Evolutionary conservation across 1,139 yeast species (phyloP), one percentile per base, ranked within the genome.

Genomic region (Candida sojae): DNA sequence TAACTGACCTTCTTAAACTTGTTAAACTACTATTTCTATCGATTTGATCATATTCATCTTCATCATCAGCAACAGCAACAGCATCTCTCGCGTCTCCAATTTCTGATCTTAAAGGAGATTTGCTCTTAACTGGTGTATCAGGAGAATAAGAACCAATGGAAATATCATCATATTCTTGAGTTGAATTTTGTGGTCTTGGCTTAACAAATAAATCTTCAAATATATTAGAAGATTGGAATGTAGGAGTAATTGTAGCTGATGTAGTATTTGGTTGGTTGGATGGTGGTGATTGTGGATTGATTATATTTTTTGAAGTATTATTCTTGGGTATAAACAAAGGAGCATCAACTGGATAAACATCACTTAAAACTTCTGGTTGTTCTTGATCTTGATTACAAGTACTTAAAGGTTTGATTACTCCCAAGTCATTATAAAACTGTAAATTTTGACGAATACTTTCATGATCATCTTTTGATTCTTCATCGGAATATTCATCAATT

Each of bases 331-430:
- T 64, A 6, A 70, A 55, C 42, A 78, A 62, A 1, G 80, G 81
- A 1, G 67, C 59, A 38, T 69, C 76, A 17, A 56, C 57, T 2
- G 76, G 71, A 46, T 62, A 74, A 0, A 71, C 58, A 46, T 79
- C 83, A 53, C 81, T 75, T 32, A 76, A 58, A 1, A 73, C 70
- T 48, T 79, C 83, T 4, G 71, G 60, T 8, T 58, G 56, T 47
- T 61, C 63, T 7, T 64, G 68, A 21, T 70, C 70, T 3, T 63
- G 64, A 12, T 33, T 13, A 6, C 31, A 26, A 25, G 49, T 56
- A 28, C 45, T 51, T 8, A 39, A 42, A n/a, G 48, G 43, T 23
- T 38, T 29, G 10, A 38, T 38, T 12, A 43, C 31, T 17, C 39
- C 45, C 21, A 51, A 32, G 33, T 41, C 44, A 32, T 48, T 50